These are phyloP conservation scores for Kwoniella mangroviensis DNA, from an alignment of 768 basidiomycete genomes.

Conservation along the genomic window DNA sequence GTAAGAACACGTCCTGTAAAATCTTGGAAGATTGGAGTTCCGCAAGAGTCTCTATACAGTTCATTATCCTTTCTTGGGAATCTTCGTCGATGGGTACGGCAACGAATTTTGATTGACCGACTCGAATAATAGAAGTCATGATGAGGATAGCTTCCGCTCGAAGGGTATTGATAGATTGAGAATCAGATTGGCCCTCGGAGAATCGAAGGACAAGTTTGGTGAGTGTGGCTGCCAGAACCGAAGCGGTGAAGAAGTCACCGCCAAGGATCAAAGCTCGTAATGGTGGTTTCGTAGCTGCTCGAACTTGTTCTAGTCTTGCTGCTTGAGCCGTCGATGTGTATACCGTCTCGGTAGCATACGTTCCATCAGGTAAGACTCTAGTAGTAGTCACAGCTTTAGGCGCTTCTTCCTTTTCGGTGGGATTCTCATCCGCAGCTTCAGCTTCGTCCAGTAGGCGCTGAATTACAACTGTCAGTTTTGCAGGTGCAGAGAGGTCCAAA, in stretches of 20 bases:
- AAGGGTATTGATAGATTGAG: constrained; percentile 70
- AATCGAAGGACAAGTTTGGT: constrained; percentile 88
- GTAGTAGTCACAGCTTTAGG: constrained; percentile 65
- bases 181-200: constrained; percentile 62
- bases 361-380: constrained; percentile 90
- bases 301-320: constrained; percentile 76
- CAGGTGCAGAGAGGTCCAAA: background rate
- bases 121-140: constrained; percentile 95
- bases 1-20: constrained; percentile 64
- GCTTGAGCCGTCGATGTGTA: constrained; percentile 65
- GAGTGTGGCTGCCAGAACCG: constrained; percentile 84
- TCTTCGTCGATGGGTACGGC: constrained; percentile 97
- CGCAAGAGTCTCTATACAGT: constrained; percentile 91
- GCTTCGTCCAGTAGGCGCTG: constrained; percentile 74
- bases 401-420: constrained; percentile 57
- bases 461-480: background rate
- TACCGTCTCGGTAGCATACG: constrained; percentile 95
- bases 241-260: constrained; percentile 96
- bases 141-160: constrained; percentile 97
- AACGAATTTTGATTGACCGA: constrained; percentile 95
- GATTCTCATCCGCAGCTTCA: constrained; percentile 65
- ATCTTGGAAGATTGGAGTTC: constrained; percentile 70
- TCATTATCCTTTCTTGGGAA: constrained; percentile 92
- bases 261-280: constrained; percentile 87
- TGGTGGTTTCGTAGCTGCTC: constrained; percentile 87